Evolutionary conservation across 2,329 filamentous ascomycete species (phyloP).

Genomic region (Fusarium lateritium): DNA sequence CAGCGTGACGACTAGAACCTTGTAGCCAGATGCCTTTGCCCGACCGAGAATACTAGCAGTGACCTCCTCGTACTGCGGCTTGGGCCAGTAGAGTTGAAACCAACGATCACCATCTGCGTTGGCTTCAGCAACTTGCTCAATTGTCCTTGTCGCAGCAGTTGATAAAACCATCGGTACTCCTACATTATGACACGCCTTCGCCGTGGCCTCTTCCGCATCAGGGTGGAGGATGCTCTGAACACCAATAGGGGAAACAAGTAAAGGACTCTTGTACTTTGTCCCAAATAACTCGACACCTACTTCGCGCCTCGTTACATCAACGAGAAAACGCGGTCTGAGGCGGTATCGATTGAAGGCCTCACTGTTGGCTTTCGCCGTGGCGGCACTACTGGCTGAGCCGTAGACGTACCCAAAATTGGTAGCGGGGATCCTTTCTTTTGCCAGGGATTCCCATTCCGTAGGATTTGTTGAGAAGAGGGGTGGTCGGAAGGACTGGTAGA

Average conservation of each 20-base stretch:
- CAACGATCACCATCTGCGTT: slow-evolving; percentile 72
- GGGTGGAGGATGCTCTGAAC: slow-evolving; percentile 77
- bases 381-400: slow-evolving; percentile 73
- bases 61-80: slow-evolving; percentile 74
- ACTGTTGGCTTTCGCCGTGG: slow-evolving; percentile 73
- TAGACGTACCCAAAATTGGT: slow-evolving; percentile 70
- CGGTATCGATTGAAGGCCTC: slow-evolving; percentile 68
- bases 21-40: slow-evolving; percentile 73
- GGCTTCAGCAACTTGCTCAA: slow-evolving; percentile 76
- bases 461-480: slow-evolving; percentile 42
- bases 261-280: slow-evolving; percentile 58
- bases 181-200: slow-evolving; percentile 72
- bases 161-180: slow-evolving; percentile 77
- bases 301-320: slow-evolving; percentile 60
- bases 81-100: slow-evolving; percentile 80
- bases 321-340: slow-evolving; percentile 68
- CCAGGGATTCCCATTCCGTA: slow-evolving; percentile 42
- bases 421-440: slow-evolving; percentile 34
- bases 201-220: slow-evolving; percentile 75
- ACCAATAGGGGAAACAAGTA: slow-evolving; percentile 78
- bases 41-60: slow-evolving; percentile 74
- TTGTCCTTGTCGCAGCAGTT: slow-evolving; percentile 73
- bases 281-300: slow-evolving; percentile 69
- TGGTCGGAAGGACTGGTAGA: slow-evolving; percentile 44
- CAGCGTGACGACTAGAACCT: slow-evolving; percentile 78